phyloP scores from a whole-genome alignment of 2,329 filamentous ascomycete species.

The Aspergillus sp. region DNA sequence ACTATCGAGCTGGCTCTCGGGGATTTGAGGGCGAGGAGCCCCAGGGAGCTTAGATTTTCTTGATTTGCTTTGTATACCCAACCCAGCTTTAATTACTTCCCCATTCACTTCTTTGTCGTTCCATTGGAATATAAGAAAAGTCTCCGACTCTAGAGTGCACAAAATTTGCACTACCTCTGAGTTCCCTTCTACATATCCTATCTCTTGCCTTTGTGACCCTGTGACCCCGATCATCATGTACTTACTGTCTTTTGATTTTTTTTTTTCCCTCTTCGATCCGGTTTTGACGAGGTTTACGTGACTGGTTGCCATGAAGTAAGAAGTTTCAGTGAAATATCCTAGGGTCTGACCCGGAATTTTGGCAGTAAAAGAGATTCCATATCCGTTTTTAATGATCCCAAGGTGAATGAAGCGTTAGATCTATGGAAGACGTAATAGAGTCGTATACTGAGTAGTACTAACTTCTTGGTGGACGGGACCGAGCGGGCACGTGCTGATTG shows the following conservation, averaged over 20 bases:
- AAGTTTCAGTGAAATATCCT: neutral
- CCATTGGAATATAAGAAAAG: neutral
- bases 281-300: slow-evolving; percentile 28
- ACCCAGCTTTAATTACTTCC: neutral
- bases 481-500: neutral
- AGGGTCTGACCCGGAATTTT: neutral
- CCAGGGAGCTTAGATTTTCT: neutral
- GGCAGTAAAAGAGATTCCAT: neutral
- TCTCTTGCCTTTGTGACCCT: neutral
- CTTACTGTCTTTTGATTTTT: slow-evolving; percentile 6
- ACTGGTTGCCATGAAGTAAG: slow-evolving; percentile 29
- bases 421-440: too few relatives aligned
- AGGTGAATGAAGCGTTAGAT: neutral
- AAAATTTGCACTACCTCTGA: neutral
- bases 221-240: slow-evolving; percentile 2
- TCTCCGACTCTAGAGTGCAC: neutral
- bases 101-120: neutral
- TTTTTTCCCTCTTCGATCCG: neutral
- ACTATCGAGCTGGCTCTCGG: neutral
- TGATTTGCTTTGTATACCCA: neutral
- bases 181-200: neutral
- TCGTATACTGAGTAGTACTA: neutral
- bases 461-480: neutral
- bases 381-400: neutral
- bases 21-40: neutral